Conservation (phyloP, 371 early-diverging fungal genomes). For the Haplosporangium sp. region DNA sequence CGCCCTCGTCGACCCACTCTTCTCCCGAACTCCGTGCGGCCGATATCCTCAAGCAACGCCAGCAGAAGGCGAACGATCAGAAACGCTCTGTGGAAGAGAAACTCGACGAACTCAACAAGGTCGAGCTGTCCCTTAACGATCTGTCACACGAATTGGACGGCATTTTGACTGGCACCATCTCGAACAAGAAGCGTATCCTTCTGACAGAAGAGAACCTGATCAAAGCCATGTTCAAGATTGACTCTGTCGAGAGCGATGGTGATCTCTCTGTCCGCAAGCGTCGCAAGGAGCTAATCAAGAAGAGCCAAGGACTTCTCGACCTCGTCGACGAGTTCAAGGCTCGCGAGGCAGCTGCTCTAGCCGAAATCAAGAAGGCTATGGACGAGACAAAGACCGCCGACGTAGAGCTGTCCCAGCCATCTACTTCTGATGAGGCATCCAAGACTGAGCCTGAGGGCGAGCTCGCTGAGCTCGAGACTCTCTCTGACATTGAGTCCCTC, state of each 20-base stretch:
- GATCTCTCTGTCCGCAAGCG: slow-evolving; percentile 32
- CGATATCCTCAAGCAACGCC: slow-evolving; percentile 39
- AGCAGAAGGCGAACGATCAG: slow-evolving; percentile 10
- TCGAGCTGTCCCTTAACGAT: slow-evolving; percentile 23
- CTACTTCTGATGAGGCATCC: not conserved
- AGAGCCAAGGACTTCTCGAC: slow-evolving; percentile 35
- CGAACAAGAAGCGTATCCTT: slow-evolving; percentile 43
- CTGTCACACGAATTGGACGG: slow-evolving; percentile 27
- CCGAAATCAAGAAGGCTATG: not conserved
- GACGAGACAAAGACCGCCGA: slow-evolving; percentile 1
- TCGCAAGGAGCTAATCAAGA: slow-evolving; percentile 48
- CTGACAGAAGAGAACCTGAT: slow-evolving; percentile 44
- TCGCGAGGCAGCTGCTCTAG: not conserved
- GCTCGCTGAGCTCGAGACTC: slow-evolving; percentile 5
- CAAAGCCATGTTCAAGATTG: slow-evolving; percentile 43
- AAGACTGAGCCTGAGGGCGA: slow-evolving; percentile 11
- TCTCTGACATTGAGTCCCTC: slow-evolving; percentile 45
- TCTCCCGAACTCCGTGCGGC: slow-evolving; percentile 47
- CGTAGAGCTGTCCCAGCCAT: slow-evolving; percentile 6
- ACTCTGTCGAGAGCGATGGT: slow-evolving; percentile 36
- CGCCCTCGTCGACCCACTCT: slow-evolving; percentile 32
- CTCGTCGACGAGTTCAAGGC: slow-evolving; percentile 42
- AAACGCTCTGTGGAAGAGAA: slow-evolving; percentile 14
- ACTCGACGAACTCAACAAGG: slow-evolving; percentile 26
- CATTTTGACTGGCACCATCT: slow-evolving; percentile 17